These are phyloP conservation scores for Ceratocystis smalleyi DNA, from an alignment of 2,329 filamentous ascomycete species.

Conservation along the genomic window DNA sequence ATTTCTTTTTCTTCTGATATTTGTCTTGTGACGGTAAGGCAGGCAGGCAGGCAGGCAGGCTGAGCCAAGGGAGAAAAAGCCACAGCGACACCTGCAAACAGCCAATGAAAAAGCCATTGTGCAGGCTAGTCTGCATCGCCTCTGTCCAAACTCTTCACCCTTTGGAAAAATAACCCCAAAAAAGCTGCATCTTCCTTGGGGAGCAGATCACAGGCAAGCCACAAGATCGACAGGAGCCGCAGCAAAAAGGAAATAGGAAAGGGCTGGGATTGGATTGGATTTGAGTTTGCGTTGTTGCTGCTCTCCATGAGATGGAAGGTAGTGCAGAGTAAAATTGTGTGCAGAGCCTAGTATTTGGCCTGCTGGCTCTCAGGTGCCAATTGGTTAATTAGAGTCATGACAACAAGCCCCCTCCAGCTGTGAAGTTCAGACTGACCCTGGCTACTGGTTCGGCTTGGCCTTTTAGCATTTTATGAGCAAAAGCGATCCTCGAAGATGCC, in stretches of 20 bases:
- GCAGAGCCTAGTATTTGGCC: not conserved
- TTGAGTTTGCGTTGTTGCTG: not conserved
- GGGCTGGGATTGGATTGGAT: not conserved
- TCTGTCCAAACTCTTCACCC: not conserved
- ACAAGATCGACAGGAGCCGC: slow-evolving; percentile 5
- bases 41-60: not conserved
- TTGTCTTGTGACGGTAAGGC: not conserved
- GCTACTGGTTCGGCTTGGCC: not conserved
- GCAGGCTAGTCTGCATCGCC: not conserved
- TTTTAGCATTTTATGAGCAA: not conserved
- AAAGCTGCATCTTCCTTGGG: not conserved
- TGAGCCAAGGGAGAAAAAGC: not conserved
- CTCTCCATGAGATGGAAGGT: not conserved
- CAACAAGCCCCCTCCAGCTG: not conserved
- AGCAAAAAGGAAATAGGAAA: slow-evolving; percentile 3
- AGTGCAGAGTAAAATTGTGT: not conserved
- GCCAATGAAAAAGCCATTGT: not conserved
- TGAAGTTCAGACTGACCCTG: not conserved
- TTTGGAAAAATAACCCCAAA: not conserved
- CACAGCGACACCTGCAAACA: not conserved
- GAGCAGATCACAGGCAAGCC: slow-evolving; percentile 4
- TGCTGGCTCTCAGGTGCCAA: not conserved
- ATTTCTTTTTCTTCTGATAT: not conserved
- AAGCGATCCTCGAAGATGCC: not conserved
- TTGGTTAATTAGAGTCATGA: not conserved